phyloP scores from a whole-genome alignment of 2,329 filamentous ascomycete species.

The Pseudogymnoascus sp. region DNA sequence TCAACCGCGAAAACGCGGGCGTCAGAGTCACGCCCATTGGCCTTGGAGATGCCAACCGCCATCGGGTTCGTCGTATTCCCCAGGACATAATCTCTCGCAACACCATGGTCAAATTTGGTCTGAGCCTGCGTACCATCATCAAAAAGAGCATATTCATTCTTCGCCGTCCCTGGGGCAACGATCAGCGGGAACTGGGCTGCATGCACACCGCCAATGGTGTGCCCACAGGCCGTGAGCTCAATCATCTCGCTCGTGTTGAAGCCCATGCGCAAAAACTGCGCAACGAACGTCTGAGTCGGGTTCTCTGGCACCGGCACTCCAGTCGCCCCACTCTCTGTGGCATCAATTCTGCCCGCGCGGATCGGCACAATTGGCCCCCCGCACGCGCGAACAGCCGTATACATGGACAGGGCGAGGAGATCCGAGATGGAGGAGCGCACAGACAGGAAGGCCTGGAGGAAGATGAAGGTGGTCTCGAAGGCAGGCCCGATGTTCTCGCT shows the following conservation, averaged over 20 bases:
- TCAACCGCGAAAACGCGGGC: constrained; percentile 49
- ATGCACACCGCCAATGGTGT: constrained; percentile 55
- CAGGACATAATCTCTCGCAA: constrained; percentile 50
- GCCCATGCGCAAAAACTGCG: constrained; percentile 51
- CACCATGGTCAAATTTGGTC: constrained; percentile 44
- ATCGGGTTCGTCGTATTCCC: constrained; percentile 49
- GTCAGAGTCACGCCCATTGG: constrained; percentile 43
- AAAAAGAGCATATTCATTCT: constrained; percentile 35
- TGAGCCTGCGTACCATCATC: constrained; percentile 41
- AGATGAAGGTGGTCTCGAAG: constrained; percentile 45
- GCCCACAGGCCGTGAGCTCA: constrained; percentile 52
- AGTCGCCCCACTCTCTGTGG: constrained; percentile 36
- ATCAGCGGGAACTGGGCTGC: constrained; percentile 45
- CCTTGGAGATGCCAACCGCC: constrained; percentile 43
- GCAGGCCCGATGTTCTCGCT: constrained; percentile 51
- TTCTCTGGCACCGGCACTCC: constrained; percentile 54
- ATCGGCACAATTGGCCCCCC: constrained; percentile 50
- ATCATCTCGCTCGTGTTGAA: constrained; percentile 53
- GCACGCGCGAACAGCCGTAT: constrained; percentile 51
- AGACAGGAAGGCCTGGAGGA: constrained; percentile 47
- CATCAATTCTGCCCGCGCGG: constrained; percentile 48
- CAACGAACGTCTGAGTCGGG: constrained; percentile 41
- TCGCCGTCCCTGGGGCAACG: constrained; percentile 36
- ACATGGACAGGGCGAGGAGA: constrained; percentile 50
- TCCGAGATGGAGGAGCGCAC: constrained; percentile 47